Base-by-base conservation (phyloP, 2,329 filamentous ascomycete genomes). In the Colletotrichum siamense region DNA sequence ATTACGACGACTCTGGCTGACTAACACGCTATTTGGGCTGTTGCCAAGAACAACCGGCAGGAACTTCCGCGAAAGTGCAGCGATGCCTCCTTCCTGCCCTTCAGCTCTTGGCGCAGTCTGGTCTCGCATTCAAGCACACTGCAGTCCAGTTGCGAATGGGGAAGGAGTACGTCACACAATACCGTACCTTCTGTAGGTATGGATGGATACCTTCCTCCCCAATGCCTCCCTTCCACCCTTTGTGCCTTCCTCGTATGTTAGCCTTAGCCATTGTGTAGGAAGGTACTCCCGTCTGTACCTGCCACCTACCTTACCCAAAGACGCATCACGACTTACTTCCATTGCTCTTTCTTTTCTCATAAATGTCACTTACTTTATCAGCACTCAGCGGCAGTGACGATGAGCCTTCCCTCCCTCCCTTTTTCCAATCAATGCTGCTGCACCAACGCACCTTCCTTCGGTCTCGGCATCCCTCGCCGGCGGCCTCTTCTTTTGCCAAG, bases 1-100 rank as follows among this genome's bases (percentile, higher is more conserved):
- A 73, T 76, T 76, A 76, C 73, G 73, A 76, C 73, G 73, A 76
- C 73, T 76, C 69, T 15, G 57, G 70, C 39, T 76, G 73, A 76
- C 73, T 76, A 76, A 76, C 26, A 61, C 32, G 22, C 22, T 24
- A 34, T n/a, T 36, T 34, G n/a, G 36, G 24, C 32, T 36, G 28
- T 32, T 73, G 73, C 73, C 73, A 76, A 76, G 73, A 76, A 67
- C 44, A 64, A 30, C 30, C 73, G 73, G 73, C 73, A 76, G 64
- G 64, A 32, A 64, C 73, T 76, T 76, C 73, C 73, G 73, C 26
- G 13, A 24, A 22, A 59, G 22, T 70, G 66, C 72, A 44, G 49
- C 61, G 24, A 55, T 63, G 62, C 52, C 26, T 34, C 61, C 70
- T 71, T 62, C 68, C n/a, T 68, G 34, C 32, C 18, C 34, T 61